Percentiles rank a stretch among this genome's conserved stretches.
Conservation (phyloP, 192 early-diverging fungal genomes). For the Gonapodya sp. region DNA sequence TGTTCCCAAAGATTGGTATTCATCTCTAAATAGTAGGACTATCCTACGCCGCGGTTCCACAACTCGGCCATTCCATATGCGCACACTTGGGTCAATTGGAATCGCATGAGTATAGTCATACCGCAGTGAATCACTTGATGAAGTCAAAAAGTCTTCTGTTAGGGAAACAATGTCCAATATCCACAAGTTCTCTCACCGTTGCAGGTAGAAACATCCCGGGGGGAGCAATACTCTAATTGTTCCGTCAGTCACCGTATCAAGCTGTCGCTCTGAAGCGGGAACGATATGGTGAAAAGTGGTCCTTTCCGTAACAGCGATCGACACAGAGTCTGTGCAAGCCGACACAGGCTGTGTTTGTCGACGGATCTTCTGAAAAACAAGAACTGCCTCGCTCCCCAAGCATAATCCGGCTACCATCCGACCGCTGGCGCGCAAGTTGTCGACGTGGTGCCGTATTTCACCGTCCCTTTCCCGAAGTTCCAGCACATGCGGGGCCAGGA, state of each 20-base stretch:
- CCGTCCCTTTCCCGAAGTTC: slow-evolving; percentile 8
- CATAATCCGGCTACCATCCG: neutral
- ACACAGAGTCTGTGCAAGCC: neutral
- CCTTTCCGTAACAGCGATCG: neutral
- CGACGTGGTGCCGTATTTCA: neutral
- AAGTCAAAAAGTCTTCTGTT: too few species aligned
- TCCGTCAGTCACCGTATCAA: neutral
- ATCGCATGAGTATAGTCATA: slow-evolving; percentile 6
- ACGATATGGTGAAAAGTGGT: neutral
- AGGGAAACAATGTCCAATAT: too few species aligned
- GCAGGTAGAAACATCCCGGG: neutral
- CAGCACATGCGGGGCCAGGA: neutral
- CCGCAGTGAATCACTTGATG: neutral
- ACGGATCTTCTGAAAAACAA: neutral
- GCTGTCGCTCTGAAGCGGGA: neutral
- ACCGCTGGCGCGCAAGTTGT: neutral
- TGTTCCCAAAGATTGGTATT: too few species aligned
- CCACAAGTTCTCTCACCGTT: too few species aligned
- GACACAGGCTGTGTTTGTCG: neutral
- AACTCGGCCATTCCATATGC: neutral
- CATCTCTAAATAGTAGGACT: neutral
- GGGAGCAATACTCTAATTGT: neutral
- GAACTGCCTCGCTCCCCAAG: neutral
- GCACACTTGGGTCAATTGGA: neutral
- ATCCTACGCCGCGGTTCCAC: neutral